phyloP scores from a whole-genome alignment of 2,329 filamentous ascomycete species.

The Talaromyces sp. region DNA sequence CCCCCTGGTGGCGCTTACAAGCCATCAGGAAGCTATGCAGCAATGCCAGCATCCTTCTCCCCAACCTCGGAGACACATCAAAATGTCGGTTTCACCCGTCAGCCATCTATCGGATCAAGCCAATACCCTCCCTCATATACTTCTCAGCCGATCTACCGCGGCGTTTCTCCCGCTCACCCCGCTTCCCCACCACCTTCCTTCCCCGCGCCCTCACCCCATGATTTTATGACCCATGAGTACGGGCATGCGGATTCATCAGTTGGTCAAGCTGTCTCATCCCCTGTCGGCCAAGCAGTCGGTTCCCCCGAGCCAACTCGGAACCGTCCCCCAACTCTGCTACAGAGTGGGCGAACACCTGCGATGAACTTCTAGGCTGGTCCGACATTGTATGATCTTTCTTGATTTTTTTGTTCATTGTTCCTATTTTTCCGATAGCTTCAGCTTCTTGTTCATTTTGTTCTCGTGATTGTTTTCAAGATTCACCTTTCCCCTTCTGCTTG shows the following conservation, averaged over 20 bases:
- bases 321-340: conserved; percentile 44
- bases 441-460: background rate
- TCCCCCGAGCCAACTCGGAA: conserved; percentile 27
- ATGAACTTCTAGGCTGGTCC: conserved; percentile 22
- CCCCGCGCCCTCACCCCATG: conserved; percentile 14
- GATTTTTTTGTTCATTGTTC: background rate
- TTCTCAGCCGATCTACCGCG: conserved; percentile 21
- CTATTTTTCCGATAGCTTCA: background rate
- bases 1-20: conserved; percentile 27
- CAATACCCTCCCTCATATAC: conserved; percentile 29
- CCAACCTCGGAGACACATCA: conserved; percentile 6
- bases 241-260: background rate
- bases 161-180: conserved; percentile 22
- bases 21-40: conserved; percentile 25
- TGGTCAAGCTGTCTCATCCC: conserved; percentile 6
- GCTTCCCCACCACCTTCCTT: conserved; percentile 37
- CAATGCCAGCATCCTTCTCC: conserved; percentile 25
- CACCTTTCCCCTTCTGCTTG: background rate
- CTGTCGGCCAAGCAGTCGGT: background rate
- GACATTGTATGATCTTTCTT: conserved; percentile 4
- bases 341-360: conserved; percentile 42
- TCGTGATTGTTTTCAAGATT: conserved; percentile 1
- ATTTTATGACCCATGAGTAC: conserved; percentile 15
- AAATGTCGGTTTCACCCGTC: conserved; percentile 24
- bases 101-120: conserved; percentile 27